Evolutionary conservation across 2,329 filamentous ascomycete genomes (phyloP).

Genomic region (Aureobasidium sp.): DNA sequence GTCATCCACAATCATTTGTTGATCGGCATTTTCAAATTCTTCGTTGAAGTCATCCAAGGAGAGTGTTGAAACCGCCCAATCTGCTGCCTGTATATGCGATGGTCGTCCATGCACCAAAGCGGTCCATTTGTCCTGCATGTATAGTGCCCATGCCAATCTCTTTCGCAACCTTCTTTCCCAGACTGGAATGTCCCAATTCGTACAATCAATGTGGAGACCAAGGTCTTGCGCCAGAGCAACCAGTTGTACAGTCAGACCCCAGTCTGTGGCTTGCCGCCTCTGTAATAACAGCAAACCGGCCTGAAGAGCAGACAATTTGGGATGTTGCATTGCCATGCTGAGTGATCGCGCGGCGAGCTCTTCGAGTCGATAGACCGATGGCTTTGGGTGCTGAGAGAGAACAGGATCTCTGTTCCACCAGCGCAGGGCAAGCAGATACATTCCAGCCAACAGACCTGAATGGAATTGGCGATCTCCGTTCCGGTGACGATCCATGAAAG

Average conservation of each 20-base stretch:
- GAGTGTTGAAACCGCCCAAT: slow-evolving; percentile 72
- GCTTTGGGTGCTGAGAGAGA: slow-evolving; percentile 56
- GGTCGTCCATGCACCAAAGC: slow-evolving; percentile 78
- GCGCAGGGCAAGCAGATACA: slow-evolving; percentile 79
- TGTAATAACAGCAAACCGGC: slow-evolving; percentile 70
- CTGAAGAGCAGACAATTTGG: slow-evolving; percentile 75
- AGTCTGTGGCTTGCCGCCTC: slow-evolving; percentile 68
- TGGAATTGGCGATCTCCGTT: slow-evolving; percentile 67
- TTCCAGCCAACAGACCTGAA: slow-evolving; percentile 67
- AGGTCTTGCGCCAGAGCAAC: slow-evolving; percentile 83
- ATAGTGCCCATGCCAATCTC: slow-evolving; percentile 81
- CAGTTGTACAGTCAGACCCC: slow-evolving; percentile 78
- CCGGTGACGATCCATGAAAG: slow-evolving; percentile 73
- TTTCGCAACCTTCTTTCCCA: slow-evolving; percentile 85
- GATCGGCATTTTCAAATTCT: slow-evolving; percentile 48
- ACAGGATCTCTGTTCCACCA: slow-evolving; percentile 75
- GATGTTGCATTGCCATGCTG: slow-evolving; percentile 68
- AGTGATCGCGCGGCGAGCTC: slow-evolving; percentile 65
- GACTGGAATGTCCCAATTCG: slow-evolving; percentile 74
- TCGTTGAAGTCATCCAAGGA: slow-evolving; percentile 65
- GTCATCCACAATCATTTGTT: slow-evolving; percentile 33
- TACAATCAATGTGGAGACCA: slow-evolving; percentile 81
- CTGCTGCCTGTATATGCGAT: slow-evolving; percentile 61
- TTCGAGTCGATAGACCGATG: slow-evolving; percentile 68
- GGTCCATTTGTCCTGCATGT: slow-evolving; percentile 94